Percentiles rank a stretch among this genome's conserved stretches.
Conservation (phyloP, 2,329 filamentous ascomycete genomes). For the Pseudogymnoascus sp. region DNA sequence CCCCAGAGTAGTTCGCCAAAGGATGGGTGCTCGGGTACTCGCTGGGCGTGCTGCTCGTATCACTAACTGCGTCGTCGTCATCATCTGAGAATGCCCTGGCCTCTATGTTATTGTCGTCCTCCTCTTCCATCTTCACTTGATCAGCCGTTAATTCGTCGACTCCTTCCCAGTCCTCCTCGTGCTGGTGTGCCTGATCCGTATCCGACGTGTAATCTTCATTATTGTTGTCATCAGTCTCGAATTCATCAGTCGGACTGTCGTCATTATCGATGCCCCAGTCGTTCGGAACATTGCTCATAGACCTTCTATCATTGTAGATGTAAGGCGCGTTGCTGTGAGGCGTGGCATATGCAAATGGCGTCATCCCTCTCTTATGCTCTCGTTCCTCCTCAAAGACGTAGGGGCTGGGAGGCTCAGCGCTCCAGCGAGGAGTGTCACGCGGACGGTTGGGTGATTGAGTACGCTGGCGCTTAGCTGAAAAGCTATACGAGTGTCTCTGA, state of each 20-base stretch:
- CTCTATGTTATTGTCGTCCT: constrained; percentile 27
- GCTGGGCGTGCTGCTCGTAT: constrained; percentile 43
- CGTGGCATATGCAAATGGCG: constrained; percentile 64
- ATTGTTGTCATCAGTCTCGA: constrained; percentile 18
- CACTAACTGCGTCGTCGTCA: constrained; percentile 24
- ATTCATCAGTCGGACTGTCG: constrained; percentile 21
- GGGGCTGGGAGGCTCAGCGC: constrained; percentile 28
- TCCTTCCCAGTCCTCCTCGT: constrained; percentile 20
- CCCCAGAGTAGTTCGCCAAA: not conserved
- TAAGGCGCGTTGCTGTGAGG: constrained; percentile 57
- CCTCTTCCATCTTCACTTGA: constrained; percentile 29
- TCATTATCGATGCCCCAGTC: constrained; percentile 13
- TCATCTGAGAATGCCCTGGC: constrained; percentile 9
- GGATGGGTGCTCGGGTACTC: constrained; percentile 47
- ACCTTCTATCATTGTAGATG: constrained; percentile 9
- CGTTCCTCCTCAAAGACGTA: constrained; percentile 21
- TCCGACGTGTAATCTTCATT: constrained; percentile 24
- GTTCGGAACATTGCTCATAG: not conserved
- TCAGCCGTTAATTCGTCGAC: constrained; percentile 21
- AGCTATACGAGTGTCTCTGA: constrained; percentile 10
- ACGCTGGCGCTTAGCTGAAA: constrained; percentile 26
- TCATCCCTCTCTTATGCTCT: constrained; percentile 37
- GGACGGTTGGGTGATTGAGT: constrained; percentile 49
- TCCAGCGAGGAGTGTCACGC: constrained; percentile 49
- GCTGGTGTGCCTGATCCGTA: constrained; percentile 20